Base-by-base conservation (phyloP, 768 basidiomycete genomes). In the Gautieria morchelliformis region DNA sequence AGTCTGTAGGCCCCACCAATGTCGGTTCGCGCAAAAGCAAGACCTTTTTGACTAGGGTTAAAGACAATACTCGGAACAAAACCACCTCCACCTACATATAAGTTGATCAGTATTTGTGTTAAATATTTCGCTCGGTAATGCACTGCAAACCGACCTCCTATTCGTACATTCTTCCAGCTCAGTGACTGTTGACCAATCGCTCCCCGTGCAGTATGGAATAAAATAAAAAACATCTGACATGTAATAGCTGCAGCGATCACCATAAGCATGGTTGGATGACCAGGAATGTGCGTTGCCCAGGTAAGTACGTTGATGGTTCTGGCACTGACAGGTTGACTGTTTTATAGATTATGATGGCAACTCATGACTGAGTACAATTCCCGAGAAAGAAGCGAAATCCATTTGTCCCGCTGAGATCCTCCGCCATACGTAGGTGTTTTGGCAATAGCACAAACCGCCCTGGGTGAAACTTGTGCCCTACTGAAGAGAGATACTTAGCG, bases 11-110 rank as follows among this genome's bases (percentile, higher is more conserved):
- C 81, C 27, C 82, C 83, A 54, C 83, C 82, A 39, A 85, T 83
- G 66, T 84, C 83, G 9, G 82, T 83, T 22, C 83, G 78, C n/a
- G 79, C 81, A 65, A 80, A 84, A 3, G 78, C 81, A 11, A 84
- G 66, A 33, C 82, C 83, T 74, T 80, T 77, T 64, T 80, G 68
- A 17, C 72, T 74, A 0, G 82, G 77, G 64, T 83, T 84, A 67
- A 85, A 85, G 17, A 84, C 74, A 54, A 84, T 80, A 54, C 77
- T 75, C 14, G 79, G 78, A 33, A 81, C 72, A 61, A 81, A 82
- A 17, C 58, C 58, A 20, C 58, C 58, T 33, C 58, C 58, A 20
- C 42, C 59, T 47, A 14, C 27, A 27, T 5, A 24, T 20, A n/a
- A 22, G 5, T 33, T 22, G 24, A 17, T 22, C n/a, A 44, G 37